Conservation (phyloP, 495 filamentous ascomycete species). For the Penicillium parvum region DNA sequence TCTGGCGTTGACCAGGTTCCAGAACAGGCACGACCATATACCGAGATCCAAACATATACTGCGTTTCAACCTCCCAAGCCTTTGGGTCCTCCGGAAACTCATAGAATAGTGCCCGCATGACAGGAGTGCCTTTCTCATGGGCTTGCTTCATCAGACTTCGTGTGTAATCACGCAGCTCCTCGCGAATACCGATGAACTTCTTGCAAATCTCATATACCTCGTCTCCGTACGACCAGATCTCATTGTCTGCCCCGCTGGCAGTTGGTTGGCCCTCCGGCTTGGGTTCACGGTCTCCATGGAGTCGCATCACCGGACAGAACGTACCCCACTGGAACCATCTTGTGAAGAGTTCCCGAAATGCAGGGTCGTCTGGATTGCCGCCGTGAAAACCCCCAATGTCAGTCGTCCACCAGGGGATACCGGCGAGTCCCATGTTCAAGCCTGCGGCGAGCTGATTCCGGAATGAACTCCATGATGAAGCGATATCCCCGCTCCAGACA, state of each 20-base stretch:
- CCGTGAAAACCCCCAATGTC: conserved; percentile 60
- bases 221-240: conserved; percentile 57
- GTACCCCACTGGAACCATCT: conserved; percentile 61
- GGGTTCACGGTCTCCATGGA: conserved; percentile 57
- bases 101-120: conserved; percentile 55
- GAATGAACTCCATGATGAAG: conserved; percentile 51
- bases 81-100: conserved; percentile 48
- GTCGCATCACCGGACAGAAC: conserved; percentile 56
- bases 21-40: conserved; percentile 53
- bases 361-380: conserved; percentile 47
- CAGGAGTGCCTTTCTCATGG: conserved; percentile 49
- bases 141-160: conserved; percentile 49
- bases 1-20: conserved; percentile 34
- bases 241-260: conserved; percentile 46
- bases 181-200: conserved; percentile 50
- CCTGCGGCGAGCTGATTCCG: conserved; percentile 54
- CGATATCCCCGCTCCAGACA: conserved; percentile 57
- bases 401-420: conserved; percentile 57
- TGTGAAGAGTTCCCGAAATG: conserved; percentile 53
- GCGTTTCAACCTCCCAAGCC: conserved; percentile 47
- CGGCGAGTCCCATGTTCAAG: conserved; percentile 54
- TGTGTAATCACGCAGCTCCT: conserved; percentile 49
- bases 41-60: conserved; percentile 52
- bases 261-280: conserved; percentile 36
- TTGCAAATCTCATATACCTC: conserved; percentile 53